phyloP scores from a whole-genome alignment of 2,329 filamentous ascomycete genomes.

The Ceratocystis cubensis region DNA sequence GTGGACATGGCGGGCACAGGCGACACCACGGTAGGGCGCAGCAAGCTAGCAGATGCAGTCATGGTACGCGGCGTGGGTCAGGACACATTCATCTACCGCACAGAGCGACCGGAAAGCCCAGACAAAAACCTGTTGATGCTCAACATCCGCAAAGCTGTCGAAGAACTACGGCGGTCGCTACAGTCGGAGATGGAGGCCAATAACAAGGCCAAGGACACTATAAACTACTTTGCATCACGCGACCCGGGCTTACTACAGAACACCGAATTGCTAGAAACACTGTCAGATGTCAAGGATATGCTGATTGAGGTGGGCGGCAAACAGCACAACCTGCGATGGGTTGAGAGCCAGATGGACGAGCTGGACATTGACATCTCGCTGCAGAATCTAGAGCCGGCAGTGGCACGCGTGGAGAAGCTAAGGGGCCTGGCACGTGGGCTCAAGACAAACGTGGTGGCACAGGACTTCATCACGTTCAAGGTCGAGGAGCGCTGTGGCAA shows the following conservation, averaged over 20 bases:
- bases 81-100: constrained; percentile 90
- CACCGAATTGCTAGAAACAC: constrained; percentile 63
- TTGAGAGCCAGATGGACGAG: constrained; percentile 89
- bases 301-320: constrained; percentile 94
- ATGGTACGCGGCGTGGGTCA: constrained; percentile 76
- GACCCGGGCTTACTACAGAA: constrained; percentile 67
- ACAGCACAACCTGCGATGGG: constrained; percentile 90
- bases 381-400: constrained; percentile 75
- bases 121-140: constrained; percentile 74
- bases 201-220: constrained; percentile 70
- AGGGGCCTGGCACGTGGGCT: constrained; percentile 66
- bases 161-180: constrained; percentile 75
- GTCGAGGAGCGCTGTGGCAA: constrained; percentile 72
- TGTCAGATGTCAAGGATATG: constrained; percentile 72
- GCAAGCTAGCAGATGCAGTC: constrained; percentile 69
- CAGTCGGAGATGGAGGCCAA: constrained; percentile 80
- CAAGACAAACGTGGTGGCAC: constrained; percentile 74
- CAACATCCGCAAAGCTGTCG: constrained; percentile 83
- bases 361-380: constrained; percentile 92
- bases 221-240: constrained; percentile 72
- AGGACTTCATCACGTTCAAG: constrained; percentile 86
- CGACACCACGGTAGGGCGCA: constrained; percentile 41
- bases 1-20: constrained; percentile 67
- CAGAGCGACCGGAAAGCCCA: constrained; percentile 63
- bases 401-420: constrained; percentile 71